These are phyloP conservation scores for Fusarium lateritium DNA, from an alignment of 2,329 filamentous ascomycete species.

Conservation along the genomic window DNA sequence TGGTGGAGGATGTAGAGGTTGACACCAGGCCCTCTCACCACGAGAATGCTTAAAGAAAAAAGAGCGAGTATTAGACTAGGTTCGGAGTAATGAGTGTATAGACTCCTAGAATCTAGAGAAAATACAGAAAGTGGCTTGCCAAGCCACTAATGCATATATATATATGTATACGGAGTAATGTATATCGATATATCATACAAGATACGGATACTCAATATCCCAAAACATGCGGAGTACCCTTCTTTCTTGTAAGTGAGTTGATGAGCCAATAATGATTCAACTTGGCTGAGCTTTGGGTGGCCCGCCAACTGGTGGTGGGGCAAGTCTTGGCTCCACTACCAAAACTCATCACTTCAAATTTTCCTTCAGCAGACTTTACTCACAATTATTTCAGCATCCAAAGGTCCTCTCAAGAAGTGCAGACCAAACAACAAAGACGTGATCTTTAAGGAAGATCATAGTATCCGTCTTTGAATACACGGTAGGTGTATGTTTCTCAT, in stretches of 20 bases:
- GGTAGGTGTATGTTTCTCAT: constrained; percentile 18
- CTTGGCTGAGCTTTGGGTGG: neutral
- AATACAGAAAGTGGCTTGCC: neutral
- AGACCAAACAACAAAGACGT: neutral
- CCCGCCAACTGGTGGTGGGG: constrained; percentile 33
- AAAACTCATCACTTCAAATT: constrained; percentile 33
- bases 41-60: constrained; percentile 31
- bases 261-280: constrained; percentile 23
- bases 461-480: neutral
- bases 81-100: neutral
- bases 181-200: neutral
- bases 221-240: neutral
- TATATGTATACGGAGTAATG: no score
- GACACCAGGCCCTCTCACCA: constrained; percentile 35
- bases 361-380: constrained; percentile 13
- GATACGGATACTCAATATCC: neutral
- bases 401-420: constrained; percentile 1
- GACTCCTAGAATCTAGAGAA: neutral
- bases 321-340: constrained; percentile 12
- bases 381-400: neutral
- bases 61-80: neutral
- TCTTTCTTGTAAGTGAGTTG: constrained; percentile 16
- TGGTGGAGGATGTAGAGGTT: constrained; percentile 37
- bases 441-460: neutral
- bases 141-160: neutral